Percentiles rank a stretch among this genome's conserved stretches.
phyloP scores from a whole-genome alignment of 2,329 filamentous ascomycete species.

The Pyrenochaeta sp. region DNA sequence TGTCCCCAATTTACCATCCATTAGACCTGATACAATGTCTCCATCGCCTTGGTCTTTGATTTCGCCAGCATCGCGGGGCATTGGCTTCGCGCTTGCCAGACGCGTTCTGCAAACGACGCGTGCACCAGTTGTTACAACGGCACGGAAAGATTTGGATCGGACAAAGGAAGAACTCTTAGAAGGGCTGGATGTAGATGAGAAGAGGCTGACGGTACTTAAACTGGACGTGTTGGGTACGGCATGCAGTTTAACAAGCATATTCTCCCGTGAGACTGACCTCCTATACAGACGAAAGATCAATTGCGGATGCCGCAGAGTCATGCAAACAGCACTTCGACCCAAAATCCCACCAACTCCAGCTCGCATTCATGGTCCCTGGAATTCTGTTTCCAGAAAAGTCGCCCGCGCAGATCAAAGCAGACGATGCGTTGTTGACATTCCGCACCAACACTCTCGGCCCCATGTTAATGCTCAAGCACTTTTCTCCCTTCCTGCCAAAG shows the following conservation, averaged over 20 bases:
- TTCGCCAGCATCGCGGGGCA: slow-evolving; percentile 68
- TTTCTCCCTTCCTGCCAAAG: slow-evolving; percentile 71
- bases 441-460: slow-evolving; percentile 77
- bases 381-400: slow-evolving; percentile 77
- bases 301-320: slow-evolving; percentile 63
- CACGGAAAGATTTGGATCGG: slow-evolving; percentile 60
- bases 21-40: slow-evolving; percentile 42
- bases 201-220: slow-evolving; percentile 60
- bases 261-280: too few species aligned
- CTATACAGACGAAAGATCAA: slow-evolving; percentile 65
- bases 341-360: slow-evolving; percentile 63
- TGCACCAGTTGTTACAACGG: slow-evolving; percentile 67
- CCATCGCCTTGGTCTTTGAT: slow-evolving; percentile 62
- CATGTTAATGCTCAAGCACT: slow-evolving; percentile 78
- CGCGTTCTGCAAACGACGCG: slow-evolving; percentile 64
- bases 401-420: slow-evolving; percentile 68
- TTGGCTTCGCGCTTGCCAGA: slow-evolving; percentile 68
- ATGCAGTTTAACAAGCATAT: too few species aligned
- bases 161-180: slow-evolving; percentile 59
- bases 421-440: slow-evolving; percentile 71
- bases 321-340: slow-evolving; percentile 63
- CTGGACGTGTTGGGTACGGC: slow-evolving; percentile 65
- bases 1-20: neutral
- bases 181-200: slow-evolving; percentile 56
- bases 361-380: slow-evolving; percentile 74